Conservation (phyloP, 2,329 filamentous ascomycete species). For the Trichothecium roseum region DNA sequence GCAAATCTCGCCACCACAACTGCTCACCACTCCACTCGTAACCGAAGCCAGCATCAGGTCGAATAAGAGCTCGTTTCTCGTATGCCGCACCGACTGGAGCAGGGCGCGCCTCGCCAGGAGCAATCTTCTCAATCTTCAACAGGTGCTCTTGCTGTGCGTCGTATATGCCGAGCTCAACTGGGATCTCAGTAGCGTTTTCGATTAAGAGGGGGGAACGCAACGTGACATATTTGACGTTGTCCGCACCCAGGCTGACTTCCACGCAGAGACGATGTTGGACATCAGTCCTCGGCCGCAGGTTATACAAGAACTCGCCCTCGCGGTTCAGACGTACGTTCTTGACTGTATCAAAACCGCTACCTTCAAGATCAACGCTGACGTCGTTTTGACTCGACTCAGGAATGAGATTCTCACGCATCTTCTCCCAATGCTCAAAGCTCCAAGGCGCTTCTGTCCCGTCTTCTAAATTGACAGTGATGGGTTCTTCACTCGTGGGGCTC, state of each 20-base stretch:
- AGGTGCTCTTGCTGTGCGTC: constrained; percentile 80
- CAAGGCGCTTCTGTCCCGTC: constrained; percentile 90
- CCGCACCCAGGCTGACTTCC: constrained; percentile 78
- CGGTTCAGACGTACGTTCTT: constrained; percentile 81
- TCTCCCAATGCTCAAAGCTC: constrained; percentile 95
- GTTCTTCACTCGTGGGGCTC: constrained; percentile 51
- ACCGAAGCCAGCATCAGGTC: constrained; percentile 91
- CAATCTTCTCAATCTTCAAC: constrained; percentile 95
- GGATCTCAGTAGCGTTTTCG: constrained; percentile 95
- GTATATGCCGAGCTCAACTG: constrained; percentile 85
- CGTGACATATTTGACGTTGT: constrained; percentile 98
- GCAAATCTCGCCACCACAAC: constrained; percentile 84
- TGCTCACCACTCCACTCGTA: constrained; percentile 90
- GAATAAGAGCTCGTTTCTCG: constrained; percentile 76
- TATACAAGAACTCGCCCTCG: constrained; percentile 90
- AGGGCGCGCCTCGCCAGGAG: constrained; percentile 80
- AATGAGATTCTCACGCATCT: constrained; percentile 86
- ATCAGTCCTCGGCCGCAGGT: constrained; percentile 74
- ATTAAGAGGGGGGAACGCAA: constrained; percentile 84
- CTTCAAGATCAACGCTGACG: constrained; percentile 77
- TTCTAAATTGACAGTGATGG: constrained; percentile 63
- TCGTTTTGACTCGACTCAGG: constrained; percentile 71
- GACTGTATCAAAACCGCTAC: constrained; percentile 86
- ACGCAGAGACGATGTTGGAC: constrained; percentile 84
- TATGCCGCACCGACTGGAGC: constrained; percentile 88